Conservation (phyloP, 2,329 filamentous ascomycete genomes). For the Diplodia scrobiculata region DNA sequence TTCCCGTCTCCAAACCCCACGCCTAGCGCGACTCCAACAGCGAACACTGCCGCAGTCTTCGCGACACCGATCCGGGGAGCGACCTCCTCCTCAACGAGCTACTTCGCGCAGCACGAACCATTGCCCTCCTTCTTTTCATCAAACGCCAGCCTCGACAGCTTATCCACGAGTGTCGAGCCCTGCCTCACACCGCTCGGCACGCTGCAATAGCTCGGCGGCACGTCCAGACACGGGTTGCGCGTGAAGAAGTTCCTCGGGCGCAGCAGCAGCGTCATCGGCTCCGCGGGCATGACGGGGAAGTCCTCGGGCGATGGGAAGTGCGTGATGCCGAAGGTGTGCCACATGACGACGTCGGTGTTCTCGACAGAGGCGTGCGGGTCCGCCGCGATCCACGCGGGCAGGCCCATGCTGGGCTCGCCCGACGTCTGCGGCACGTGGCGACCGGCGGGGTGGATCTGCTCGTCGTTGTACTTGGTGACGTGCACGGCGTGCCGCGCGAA, state of each 20-base stretch:
- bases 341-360: slow-evolving; percentile 84
- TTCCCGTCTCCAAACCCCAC: neutral
- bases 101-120: slow-evolving; percentile 7
- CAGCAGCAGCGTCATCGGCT: slow-evolving; percentile 76
- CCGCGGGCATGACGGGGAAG: slow-evolving; percentile 85
- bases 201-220: slow-evolving; percentile 72
- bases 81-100: neutral
- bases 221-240: slow-evolving; percentile 76
- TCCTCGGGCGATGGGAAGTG: slow-evolving; percentile 90
- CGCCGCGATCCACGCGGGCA: slow-evolving; percentile 73
- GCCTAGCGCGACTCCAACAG: slow-evolving; percentile 2
- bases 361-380: slow-evolving; percentile 69
- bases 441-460: slow-evolving; percentile 81
- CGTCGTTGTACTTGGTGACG: slow-evolving; percentile 82
- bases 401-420: slow-evolving; percentile 71
- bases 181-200: slow-evolving; percentile 69
- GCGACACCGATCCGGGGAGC: neutral
- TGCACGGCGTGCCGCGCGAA: slow-evolving; percentile 86
- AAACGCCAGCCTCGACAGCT: slow-evolving; percentile 55
- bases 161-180: slow-evolving; percentile 51
- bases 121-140: slow-evolving; percentile 6
- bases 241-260: slow-evolving; percentile 81
- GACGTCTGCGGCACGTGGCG: slow-evolving; percentile 87
- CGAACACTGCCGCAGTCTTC: neutral
- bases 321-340: slow-evolving; percentile 90